phyloP scores from a whole-genome alignment of 768 basidiomycete species.

The Clavulina sp. region DNA sequence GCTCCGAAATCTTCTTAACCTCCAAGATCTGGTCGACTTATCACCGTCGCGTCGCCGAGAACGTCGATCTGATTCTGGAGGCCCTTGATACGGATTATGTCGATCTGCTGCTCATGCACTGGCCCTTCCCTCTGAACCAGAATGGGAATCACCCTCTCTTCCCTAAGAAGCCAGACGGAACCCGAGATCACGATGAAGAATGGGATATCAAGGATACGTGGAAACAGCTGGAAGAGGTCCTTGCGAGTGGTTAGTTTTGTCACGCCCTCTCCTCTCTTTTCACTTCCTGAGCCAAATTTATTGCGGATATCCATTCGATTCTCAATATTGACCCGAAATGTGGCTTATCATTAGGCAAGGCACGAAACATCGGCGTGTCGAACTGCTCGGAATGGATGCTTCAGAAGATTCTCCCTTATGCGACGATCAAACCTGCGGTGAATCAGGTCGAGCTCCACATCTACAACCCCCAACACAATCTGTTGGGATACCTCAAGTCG shows the following conservation, averaged over 20 bases:
- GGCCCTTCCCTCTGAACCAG: slow-evolving; percentile 58
- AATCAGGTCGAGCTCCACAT: slow-evolving; percentile 51
- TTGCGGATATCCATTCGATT: not conserved
- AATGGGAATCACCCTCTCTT: slow-evolving; percentile 15
- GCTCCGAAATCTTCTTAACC: slow-evolving; percentile 63
- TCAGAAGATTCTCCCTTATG: slow-evolving; percentile 3
- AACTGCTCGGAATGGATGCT: slow-evolving; percentile 8
- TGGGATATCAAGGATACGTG: slow-evolving; percentile 68
- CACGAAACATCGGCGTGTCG: slow-evolving; percentile 52
- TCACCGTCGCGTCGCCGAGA: slow-evolving; percentile 38
- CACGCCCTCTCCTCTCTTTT: too few species aligned
- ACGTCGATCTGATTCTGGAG: slow-evolving; percentile 51
- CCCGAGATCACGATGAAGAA: slow-evolving; percentile 41
- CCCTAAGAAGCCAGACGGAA: slow-evolving; percentile 22
- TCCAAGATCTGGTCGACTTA: slow-evolving; percentile 25
- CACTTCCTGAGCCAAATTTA: not conserved
- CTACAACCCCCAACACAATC: slow-evolving; percentile 46
- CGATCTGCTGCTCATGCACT: slow-evolving; percentile 60
- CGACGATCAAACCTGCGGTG: slow-evolving; percentile 6
- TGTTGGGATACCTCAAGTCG: slow-evolving; percentile 39
- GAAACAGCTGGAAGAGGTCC: slow-evolving; percentile 56
- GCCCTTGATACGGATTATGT: slow-evolving; percentile 58
- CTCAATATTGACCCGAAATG: too few species aligned
- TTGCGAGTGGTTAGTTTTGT: slow-evolving; percentile 27
- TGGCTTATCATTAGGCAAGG: too few species aligned